Conservation (phyloP, 768 basidiomycete species). For the Infundibulicybe gibba region DNA sequence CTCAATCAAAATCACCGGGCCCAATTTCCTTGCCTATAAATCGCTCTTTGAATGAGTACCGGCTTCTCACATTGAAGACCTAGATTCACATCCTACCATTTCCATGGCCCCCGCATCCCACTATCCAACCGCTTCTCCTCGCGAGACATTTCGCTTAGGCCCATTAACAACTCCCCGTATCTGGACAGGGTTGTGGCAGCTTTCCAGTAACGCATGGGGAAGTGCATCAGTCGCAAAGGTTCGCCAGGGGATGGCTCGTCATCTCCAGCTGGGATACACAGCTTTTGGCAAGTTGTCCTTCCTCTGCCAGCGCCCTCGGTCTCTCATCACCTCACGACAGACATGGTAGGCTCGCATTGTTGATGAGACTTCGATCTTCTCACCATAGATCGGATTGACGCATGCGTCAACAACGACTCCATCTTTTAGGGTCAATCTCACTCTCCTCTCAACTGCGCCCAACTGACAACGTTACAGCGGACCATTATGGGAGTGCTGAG, state of each 20-base stretch:
- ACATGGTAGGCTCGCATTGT: conserved; percentile 45
- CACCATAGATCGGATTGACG: no score
- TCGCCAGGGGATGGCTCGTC: conserved; percentile 61
- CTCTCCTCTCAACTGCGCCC: conserved; percentile 1
- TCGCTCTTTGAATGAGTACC: no score
- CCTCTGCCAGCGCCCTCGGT: background rate
- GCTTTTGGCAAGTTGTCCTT: conserved; percentile 49
- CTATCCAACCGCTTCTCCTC: conserved; percentile 4
- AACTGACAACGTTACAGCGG: conserved; percentile 42
- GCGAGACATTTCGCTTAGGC: conserved; percentile 54
- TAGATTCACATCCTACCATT: no score
- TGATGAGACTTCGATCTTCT: background rate
- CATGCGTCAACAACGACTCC: no score
- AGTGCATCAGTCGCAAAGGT: conserved; percentile 64
- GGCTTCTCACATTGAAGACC: no score
- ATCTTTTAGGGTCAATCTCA: background rate
- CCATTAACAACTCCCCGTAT: conserved; percentile 57
- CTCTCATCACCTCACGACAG: conserved; percentile 20
- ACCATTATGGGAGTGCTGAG: conserved; percentile 85
- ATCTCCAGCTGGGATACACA: conserved; percentile 58
- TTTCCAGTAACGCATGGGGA: conserved; percentile 86
- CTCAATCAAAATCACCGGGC: no score
- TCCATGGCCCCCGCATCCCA: conserved; percentile 14
- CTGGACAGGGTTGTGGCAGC: conserved; percentile 82
- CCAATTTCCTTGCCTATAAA: no score